Conservation (phyloP, 228 moss, liverwort and hornwort genomes). For the Sphagnum fallax region DNA sequence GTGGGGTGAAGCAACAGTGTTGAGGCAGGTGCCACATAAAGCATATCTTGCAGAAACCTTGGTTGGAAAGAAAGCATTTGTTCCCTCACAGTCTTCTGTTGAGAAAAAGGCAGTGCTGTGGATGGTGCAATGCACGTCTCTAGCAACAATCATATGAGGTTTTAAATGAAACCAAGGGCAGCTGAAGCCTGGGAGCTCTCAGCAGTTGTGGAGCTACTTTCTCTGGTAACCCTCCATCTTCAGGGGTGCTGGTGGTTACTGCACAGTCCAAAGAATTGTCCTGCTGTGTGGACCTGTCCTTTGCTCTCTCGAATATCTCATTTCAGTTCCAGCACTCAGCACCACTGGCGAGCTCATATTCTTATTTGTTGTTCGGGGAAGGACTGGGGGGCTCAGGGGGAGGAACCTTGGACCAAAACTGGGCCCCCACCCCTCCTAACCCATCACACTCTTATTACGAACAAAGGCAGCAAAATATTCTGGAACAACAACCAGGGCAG, state of each 20-base stretch:
- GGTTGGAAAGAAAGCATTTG: background rate
- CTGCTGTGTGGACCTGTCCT: background rate
- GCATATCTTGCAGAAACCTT: background rate
- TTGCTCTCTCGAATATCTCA: background rate
- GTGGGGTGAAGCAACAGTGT: no score
- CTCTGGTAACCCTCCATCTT: constrained; percentile 1
- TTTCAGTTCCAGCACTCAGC: constrained; percentile 16
- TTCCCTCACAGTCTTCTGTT: background rate
- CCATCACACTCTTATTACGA: constrained; percentile 46
- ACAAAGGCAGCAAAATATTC: constrained; percentile 44
- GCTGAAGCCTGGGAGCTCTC: background rate
- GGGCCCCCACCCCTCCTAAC: constrained; percentile 25
- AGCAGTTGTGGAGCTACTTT: background rate
- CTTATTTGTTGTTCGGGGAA: constrained; percentile 58
- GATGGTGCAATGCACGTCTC: background rate
- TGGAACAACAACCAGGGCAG: constrained; percentile 31
- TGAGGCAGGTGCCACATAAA: background rate
- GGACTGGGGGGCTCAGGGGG: constrained; percentile 41
- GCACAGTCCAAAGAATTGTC: background rate
- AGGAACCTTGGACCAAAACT: constrained; percentile 33
- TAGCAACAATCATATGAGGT: background rate
- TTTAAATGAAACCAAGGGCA: background rate
- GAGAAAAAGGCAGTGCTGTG: background rate
- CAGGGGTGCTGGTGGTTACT: background rate
- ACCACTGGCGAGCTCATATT: constrained; percentile 73